A percentile compares a stretch with the other conserved stretches of the same genome.
Conservation (phyloP, 192 early-diverging fungal genomes). For the Entomortierella lignicola region DNA sequence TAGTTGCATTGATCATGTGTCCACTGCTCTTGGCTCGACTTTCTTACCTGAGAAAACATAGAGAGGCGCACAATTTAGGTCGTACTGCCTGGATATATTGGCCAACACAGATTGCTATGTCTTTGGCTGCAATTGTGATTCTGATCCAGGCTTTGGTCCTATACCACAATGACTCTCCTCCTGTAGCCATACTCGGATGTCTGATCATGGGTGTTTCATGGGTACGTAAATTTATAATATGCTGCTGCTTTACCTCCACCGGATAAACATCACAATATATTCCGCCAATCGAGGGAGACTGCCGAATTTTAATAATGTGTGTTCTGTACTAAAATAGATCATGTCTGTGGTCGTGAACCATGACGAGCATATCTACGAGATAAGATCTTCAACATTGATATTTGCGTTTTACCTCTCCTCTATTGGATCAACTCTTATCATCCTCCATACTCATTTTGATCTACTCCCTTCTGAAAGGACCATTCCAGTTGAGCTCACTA, state of each 20-base stretch:
- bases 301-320: too few relatives aligned
- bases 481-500: neutral
- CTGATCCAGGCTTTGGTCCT: neutral
- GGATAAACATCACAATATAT: neutral
- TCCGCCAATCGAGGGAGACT: too few relatives aligned
- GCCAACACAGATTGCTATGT: constrained; percentile 34
- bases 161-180: neutral
- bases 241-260: neutral
- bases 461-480: neutral
- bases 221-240: constrained; percentile 6
- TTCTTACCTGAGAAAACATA: neutral
- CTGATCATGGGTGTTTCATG: constrained; percentile 19
- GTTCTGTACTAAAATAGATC: neutral
- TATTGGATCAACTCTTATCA: neutral
- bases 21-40: neutral
- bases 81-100: constrained; percentile 40
- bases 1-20: neutral
- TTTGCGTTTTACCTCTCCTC: constrained; percentile 15
- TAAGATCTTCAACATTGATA: constrained; percentile 15
- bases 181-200: constrained; percentile 5
- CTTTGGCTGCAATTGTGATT: constrained; percentile 6
- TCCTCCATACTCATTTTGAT: neutral
- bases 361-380: constrained; percentile 15
- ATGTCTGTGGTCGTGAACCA: constrained; percentile 10
- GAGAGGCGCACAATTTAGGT: constrained; percentile 11